Evolutionary conservation across 805 yeast species (phyloP), one percentile per base, ranked within the genome.

Genomic region (Wickerhamomyces sydowiorum): DNA sequence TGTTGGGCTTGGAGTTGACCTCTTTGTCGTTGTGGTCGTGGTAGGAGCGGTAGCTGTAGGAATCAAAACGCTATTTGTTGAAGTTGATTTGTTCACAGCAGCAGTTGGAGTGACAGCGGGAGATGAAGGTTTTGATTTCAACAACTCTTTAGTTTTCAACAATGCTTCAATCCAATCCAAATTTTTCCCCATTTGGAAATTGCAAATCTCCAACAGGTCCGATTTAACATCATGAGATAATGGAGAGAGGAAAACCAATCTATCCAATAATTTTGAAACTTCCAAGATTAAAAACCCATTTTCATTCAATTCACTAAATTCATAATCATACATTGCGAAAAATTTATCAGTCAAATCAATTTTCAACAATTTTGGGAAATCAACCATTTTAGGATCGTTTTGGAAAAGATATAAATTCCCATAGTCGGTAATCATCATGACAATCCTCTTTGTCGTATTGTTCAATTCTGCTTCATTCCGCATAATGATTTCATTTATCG

Each of bases 311-410:
- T 78, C 85, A 47, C 79, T 81, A 60, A 85, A 84, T 57, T 84
- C 91, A 60, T 81, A 83, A 60, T 84, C 91, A 57, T 84, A 85
- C 81, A 85, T 79, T 54, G 86, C 85, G 41, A 84, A 77, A 49
- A 76, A 67, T 35, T 66, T 62, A 50, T 74, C 77, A 0, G 76
- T 72, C 24, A 72, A 51, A 40, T 64, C 70, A 29, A 75, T 69
- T 22, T 71, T 71, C 28, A 62, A 53, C 18, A 52, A 41, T 24
- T 47, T 49, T 22, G 56, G 60, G 41, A 38, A 36, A 30, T 49
- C 35, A 17, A 32, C 44, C 18, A 41, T 19, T 4, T 59, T 38
- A 61, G 46, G 19, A 52, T 52, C 19, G 30, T 46, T 39, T 43
- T 47, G 56, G 38, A 64, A 52, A 14, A 66, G 42, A 30, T 60